phyloP scores from a whole-genome alignment of 2,329 filamentous ascomycete species.

The Aspergillus caelatus region DNA sequence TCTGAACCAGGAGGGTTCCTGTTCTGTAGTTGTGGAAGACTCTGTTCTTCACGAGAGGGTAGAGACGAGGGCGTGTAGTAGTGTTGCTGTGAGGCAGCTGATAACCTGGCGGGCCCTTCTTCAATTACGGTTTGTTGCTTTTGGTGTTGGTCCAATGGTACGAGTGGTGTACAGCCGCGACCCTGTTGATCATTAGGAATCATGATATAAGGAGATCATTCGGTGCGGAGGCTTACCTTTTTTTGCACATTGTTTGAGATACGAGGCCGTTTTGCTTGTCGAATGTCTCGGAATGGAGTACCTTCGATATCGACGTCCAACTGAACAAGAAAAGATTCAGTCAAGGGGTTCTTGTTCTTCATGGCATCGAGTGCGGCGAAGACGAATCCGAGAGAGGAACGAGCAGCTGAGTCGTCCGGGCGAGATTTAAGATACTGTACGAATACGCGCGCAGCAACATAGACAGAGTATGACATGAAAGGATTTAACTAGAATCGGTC shows the following conservation, averaged over 20 bases:
- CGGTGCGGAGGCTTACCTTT: constrained; percentile 9
- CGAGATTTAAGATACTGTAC: constrained; percentile 94
- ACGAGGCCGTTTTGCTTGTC: constrained; percentile 14
- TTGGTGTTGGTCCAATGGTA: not conserved
- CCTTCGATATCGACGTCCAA: constrained; percentile 86
- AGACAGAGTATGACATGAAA: constrained; percentile 92
- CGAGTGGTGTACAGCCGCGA: not conserved
- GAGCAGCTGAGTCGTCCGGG: constrained; percentile 77
- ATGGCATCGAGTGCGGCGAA: constrained; percentile 87
- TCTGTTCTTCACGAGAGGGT: constrained; percentile 28
- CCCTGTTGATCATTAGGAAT: constrained; percentile 5
- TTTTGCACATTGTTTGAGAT: constrained; percentile 1
- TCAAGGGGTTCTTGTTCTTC: constrained; percentile 84
- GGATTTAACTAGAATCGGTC: constrained; percentile 74
- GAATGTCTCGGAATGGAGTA: constrained; percentile 35
- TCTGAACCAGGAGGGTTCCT: not conserved
- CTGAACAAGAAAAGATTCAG: constrained; percentile 92
- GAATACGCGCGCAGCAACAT: constrained; percentile 93
- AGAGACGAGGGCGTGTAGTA: constrained; percentile 22
- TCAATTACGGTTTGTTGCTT: not conserved
- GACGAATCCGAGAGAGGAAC: constrained; percentile 85
- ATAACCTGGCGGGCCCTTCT: not conserved
- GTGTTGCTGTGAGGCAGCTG: constrained; percentile 8
- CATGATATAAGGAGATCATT: not conserved
- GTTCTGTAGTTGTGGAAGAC: constrained; percentile 3